Evolutionary conservation across 129 eudicot species (phyloP), one percentile per base, ranked within the genome.

Genomic region (Calendula officinalis): DNA sequence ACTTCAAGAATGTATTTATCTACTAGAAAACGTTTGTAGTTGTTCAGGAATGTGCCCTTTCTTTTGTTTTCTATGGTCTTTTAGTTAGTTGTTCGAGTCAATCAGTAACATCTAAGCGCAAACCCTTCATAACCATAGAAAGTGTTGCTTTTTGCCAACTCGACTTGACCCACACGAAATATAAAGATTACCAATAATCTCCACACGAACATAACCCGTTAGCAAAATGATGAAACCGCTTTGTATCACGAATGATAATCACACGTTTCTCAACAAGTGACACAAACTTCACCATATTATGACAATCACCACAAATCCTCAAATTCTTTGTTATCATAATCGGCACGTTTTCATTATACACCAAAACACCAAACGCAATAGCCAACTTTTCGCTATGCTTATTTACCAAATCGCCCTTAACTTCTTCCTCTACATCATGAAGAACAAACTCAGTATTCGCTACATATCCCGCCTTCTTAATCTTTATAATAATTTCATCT

Each of bases 361-460:
- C 80, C 51, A 83, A 43, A 56, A 79, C 70, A 49, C 88, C 84
- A 57, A 79, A 83, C 5, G 82, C 84, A 62, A 79, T 60, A 39
- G 88, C 84, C 74, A 83, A 62, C 51, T 79, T 83, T 64, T 83
- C 84, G 60, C 80, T 79, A 17, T 83, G 88, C 37, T 64, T 30
- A 36, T 39, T 69, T 8, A 79, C 62, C 84, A 83, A 63, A 57
- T 76, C 81, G 15, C 61, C 77, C 69, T 72, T 83, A 43, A 75
- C 77, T 34, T 75, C 74, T 51, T 78, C 77, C 61, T 71, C 80
- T 16, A 83, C 80, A 42, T 75, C 79, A 32, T 75, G 77, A 8
- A 79, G 16, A 47, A 83, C 79, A 48, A 71, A 63, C 57, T 83
- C 77, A 5, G 74, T 68, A 57, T 63, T 49, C 8, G 75, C 60